Percentiles rank a stretch among this genome's conserved stretches.
phyloP scores from a whole-genome alignment of 805 yeast species.

The Schizosaccharomyces octosporus region DNA sequence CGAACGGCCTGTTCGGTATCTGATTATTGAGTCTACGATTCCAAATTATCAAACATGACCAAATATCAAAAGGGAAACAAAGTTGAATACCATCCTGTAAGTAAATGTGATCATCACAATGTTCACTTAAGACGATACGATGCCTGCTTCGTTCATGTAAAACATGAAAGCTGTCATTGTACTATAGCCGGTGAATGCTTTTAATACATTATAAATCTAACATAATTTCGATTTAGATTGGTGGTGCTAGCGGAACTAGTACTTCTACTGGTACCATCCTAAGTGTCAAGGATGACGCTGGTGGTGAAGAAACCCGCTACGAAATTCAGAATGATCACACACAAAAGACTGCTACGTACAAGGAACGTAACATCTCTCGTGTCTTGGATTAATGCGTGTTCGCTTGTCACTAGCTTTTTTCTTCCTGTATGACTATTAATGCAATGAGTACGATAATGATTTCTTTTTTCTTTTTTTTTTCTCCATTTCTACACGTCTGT shows the following conservation, averaged over 20 bases:
- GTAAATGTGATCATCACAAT: not conserved
- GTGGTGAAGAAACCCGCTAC: not conserved
- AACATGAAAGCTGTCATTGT: too few relatives aligned
- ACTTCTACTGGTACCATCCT: not conserved
- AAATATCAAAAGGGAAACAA: not conserved
- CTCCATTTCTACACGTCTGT: too few relatives aligned
- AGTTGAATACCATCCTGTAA: conserved; percentile 1
- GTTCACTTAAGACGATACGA: not conserved
- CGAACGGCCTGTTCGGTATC: not conserved
- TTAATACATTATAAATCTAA: too few relatives aligned
- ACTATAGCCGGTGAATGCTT: too few relatives aligned
- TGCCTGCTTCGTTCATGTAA: too few relatives aligned
- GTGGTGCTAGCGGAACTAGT: not conserved
- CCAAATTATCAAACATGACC: not conserved
- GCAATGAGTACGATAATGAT: too few relatives aligned
- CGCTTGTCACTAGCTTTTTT: too few relatives aligned
- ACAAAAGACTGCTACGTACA: not conserved
- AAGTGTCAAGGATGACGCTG: not conserved
- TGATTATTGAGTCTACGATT: not conserved
- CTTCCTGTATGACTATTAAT: too few relatives aligned
- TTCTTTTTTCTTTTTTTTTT: too few relatives aligned
- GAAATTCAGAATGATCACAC: not conserved
- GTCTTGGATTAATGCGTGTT: not conserved
- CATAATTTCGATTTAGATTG: not conserved
- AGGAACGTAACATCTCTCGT: not conserved